These are phyloP conservation scores for Syzygium malaccense DNA, from an alignment of 441 rosid genomes.

Conservation along the genomic window DNA sequence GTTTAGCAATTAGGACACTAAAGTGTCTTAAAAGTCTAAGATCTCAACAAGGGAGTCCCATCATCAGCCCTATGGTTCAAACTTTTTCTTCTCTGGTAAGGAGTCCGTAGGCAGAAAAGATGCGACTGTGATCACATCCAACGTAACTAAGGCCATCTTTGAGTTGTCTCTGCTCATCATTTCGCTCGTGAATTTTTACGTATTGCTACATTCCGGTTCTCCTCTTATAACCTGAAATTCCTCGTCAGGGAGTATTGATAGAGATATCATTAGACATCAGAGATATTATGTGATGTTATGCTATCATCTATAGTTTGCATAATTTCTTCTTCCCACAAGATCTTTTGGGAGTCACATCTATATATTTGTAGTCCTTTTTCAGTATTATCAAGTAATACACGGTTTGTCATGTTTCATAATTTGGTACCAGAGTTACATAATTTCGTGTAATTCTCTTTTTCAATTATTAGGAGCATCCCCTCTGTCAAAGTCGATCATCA, in stretches of 20 bases:
- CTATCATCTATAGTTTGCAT: background rate
- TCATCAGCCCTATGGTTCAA: background rate
- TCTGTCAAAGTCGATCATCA: background rate
- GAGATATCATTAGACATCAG: background rate
- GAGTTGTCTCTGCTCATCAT: too few species aligned
- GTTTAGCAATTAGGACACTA: background rate
- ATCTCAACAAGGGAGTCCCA: background rate
- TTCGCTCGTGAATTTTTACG: too few species aligned
- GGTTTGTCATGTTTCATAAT: background rate
- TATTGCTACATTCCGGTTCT: too few species aligned
- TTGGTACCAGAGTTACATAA: background rate
- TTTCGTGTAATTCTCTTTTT: background rate
- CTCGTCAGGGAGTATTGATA: background rate
- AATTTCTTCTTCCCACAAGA: background rate
- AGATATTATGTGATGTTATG: background rate
- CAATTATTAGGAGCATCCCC: background rate
- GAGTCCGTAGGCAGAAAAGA: too few species aligned
- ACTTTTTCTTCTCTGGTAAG: too few species aligned
- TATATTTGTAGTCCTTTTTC: background rate
- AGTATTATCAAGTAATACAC: background rate
- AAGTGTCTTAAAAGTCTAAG: background rate
- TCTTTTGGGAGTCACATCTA: background rate
- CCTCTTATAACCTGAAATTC: too few species aligned
- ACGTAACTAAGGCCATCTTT: too few species aligned
- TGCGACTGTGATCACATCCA: too few species aligned